These are phyloP conservation scores for Babesia sp. DNA, from an alignment of 169 alveolate genomes.

Conservation along the genomic window DNA sequence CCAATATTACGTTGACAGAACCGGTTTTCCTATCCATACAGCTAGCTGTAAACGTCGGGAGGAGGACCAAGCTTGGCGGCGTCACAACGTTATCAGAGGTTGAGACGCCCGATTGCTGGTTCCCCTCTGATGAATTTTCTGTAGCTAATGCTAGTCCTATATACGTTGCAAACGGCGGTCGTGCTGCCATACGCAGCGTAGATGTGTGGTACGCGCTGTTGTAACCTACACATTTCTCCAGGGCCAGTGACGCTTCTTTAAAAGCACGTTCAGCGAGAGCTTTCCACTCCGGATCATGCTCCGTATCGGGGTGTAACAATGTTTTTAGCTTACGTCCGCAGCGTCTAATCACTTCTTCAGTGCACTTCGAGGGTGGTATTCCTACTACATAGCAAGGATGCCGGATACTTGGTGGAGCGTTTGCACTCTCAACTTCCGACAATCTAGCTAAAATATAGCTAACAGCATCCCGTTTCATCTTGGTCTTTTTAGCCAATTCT, in stretches of 20 bases:
- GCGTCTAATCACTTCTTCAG: constrained; percentile 52
- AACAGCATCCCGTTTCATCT: constrained; percentile 75
- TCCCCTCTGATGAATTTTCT: background rate
- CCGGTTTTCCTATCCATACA: constrained; percentile 73
- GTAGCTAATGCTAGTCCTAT: constrained; percentile 9
- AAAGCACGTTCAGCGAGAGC: constrained; percentile 72
- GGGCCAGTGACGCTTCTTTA: constrained; percentile 79
- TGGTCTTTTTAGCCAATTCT: constrained; percentile 63
- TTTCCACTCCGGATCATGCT: constrained; percentile 75
- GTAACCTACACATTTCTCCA: constrained; percentile 50
- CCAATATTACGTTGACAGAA: constrained; percentile 51
- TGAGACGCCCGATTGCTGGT: background rate
- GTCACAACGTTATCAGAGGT: background rate
- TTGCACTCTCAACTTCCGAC: constrained; percentile 60
- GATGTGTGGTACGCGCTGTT: background rate
- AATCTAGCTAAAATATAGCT: constrained; percentile 68
- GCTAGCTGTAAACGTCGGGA: constrained; percentile 64
- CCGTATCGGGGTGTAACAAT: constrained; percentile 78
- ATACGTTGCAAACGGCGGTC: constrained; percentile 44
- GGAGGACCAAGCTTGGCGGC: constrained; percentile 12
- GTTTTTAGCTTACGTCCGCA: constrained; percentile 73
- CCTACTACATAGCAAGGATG: constrained; percentile 76
- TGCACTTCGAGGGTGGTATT: constrained; percentile 59
- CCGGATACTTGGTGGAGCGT: constrained; percentile 51
- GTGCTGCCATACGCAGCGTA: constrained; percentile 16